A percentile compares a stretch with the other conserved stretches of the same genome.
Evolutionary conservation across 2,329 filamentous ascomycete species (phyloP).

Genomic region (Zymoseptoria crescenta): DNA sequence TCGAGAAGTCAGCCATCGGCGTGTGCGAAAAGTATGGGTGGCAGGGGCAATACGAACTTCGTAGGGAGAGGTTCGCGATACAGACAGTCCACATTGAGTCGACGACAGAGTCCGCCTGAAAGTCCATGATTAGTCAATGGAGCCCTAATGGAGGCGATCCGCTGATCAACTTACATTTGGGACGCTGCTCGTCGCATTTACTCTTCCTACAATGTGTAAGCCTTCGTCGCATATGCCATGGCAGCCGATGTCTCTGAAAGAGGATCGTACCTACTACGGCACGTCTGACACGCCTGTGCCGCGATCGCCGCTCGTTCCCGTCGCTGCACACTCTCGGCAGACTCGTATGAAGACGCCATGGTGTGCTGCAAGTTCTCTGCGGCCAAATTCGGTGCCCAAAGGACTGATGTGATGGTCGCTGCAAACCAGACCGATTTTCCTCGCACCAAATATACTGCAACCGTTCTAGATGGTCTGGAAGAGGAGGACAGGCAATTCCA

Average conservation of each 20-base stretch:
- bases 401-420: background rate
- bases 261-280: constrained; percentile 34
- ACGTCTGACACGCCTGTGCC: constrained; percentile 52
- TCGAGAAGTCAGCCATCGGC: background rate
- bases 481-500: background rate
- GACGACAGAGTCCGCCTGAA: constrained; percentile 45
- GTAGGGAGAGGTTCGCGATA: constrained; percentile 56
- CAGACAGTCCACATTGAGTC: constrained; percentile 50
- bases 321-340: constrained; percentile 23
- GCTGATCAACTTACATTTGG: constrained; percentile 41
- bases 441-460: background rate
- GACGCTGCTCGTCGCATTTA: constrained; percentile 56
- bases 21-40: background rate
- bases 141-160: background rate
- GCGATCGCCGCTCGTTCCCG: constrained; percentile 44
- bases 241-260: background rate
- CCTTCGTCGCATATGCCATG: background rate
- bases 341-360: constrained; percentile 12
- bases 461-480: background rate
- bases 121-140: background rate
- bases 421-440: too few relatives aligned
- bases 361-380: background rate
- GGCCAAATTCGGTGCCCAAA: background rate
- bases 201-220: constrained; percentile 45
- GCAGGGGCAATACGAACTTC: constrained; percentile 43